Evolutionary conservation across 306 rosid species (phyloP).

Genomic region (Malus sieversii): DNA sequence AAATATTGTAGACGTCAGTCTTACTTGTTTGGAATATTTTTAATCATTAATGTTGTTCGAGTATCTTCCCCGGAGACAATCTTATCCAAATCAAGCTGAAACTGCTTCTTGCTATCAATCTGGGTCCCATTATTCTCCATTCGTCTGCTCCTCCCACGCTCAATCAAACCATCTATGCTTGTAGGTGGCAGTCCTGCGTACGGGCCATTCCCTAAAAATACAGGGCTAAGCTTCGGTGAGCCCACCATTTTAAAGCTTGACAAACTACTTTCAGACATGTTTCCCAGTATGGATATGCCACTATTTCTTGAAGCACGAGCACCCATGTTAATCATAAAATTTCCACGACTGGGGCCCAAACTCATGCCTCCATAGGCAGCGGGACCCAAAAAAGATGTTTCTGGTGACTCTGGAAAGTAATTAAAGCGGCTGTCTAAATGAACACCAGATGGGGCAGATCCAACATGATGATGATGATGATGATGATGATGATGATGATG

Average conservation of each 20-base stretch:
- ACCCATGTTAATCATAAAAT: constrained; percentile 50
- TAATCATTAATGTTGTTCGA: constrained; percentile 89
- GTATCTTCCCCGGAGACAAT: constrained; percentile 62
- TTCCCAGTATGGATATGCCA: constrained; percentile 54
- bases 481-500: constrained; percentile 34
- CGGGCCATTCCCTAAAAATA: constrained; percentile 56
- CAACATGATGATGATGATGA: constrained; percentile 63
- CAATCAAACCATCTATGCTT: constrained; percentile 52
- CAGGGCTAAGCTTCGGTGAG: constrained; percentile 53
- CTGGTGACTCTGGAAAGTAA: constrained; percentile 73
- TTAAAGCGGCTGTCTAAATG: constrained; percentile 61
- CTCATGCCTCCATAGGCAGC: constrained; percentile 50
- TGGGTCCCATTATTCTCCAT: constrained; percentile 59
- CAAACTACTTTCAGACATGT: constrained; percentile 46
- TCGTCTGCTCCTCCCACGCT: constrained; percentile 52
- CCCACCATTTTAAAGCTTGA: constrained; percentile 67
- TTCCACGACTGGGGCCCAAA: constrained; percentile 49
- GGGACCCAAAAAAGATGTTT: constrained; percentile 48
- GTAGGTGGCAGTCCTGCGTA: constrained; percentile 45
- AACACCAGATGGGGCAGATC: constrained; percentile 89
- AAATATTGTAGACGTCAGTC: constrained; percentile 7
- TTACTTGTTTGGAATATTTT: constrained; percentile 92
- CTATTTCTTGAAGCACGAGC: constrained; percentile 40
- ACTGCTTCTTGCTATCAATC: constrained; percentile 65
- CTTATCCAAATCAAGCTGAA: constrained; percentile 87